A percentile compares a stretch with the other conserved stretches of the same genome.
phyloP scores from a whole-genome alignment of 2,329 filamentous ascomycete genomes.

The Verticillium dahliae region DNA sequence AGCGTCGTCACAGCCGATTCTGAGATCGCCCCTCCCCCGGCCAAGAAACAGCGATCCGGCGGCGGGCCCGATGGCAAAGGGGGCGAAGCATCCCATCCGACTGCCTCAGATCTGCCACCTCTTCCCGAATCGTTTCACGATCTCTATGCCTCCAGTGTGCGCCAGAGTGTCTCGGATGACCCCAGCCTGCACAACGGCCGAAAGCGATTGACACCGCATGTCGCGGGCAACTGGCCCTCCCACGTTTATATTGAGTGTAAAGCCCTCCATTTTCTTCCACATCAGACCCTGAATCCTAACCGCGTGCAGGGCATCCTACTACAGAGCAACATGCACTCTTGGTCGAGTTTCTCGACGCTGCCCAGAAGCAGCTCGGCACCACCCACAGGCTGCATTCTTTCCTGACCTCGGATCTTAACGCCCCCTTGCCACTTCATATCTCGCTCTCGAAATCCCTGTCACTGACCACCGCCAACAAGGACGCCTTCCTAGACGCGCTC shows the following conservation, averaged over 20 bases:
- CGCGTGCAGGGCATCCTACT: conserved; percentile 45
- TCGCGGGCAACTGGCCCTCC: conserved; percentile 85
- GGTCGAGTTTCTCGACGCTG: conserved; percentile 29
- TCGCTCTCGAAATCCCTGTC: conserved; percentile 80
- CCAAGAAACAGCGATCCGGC: conserved; percentile 27
- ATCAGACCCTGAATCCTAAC: conserved; percentile 2
- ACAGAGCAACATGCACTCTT: conserved; percentile 40
- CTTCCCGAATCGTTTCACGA: conserved; percentile 79
- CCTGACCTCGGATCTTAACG: conserved; percentile 70
- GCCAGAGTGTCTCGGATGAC: conserved; percentile 73
- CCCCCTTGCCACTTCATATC: conserved; percentile 77
- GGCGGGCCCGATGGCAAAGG: conserved; percentile 1
- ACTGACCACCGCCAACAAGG: conserved; percentile 66
- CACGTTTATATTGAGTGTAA: conserved; percentile 92
- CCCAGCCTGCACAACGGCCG: conserved; percentile 80
- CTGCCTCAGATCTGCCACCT: conserved; percentile 50
- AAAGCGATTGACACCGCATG: conserved; percentile 74
- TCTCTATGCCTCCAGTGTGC: conserved; percentile 77
- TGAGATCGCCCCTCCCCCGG: conserved; percentile 22
- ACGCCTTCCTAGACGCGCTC: conserved; percentile 56
- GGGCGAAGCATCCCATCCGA: not conserved
- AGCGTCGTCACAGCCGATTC: conserved; percentile 18
- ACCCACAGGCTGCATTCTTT: conserved; percentile 54
- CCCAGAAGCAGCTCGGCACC: conserved; percentile 24
- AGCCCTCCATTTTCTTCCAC: conserved; percentile 11